phyloP scores from a whole-genome alignment of 495 filamentous ascomycete species.

The Aspergillus indologenus region DNA sequence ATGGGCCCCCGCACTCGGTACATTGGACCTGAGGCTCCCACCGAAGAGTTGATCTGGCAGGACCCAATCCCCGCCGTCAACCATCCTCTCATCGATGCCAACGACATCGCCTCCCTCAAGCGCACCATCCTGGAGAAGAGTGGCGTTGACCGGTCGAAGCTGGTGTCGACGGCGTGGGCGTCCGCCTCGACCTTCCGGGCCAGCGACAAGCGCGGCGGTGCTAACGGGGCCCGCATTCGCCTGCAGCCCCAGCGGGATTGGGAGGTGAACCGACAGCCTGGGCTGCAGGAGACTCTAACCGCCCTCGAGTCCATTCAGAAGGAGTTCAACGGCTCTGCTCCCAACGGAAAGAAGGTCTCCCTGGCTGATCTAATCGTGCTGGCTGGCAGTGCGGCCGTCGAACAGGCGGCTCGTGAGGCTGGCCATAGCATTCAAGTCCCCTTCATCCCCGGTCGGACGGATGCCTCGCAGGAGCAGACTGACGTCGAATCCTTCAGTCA shows the following conservation, averaged over 20 bases:
- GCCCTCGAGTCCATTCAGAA: conserved; percentile 60
- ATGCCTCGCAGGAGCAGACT: conserved; percentile 62
- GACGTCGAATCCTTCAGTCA: conserved; percentile 58
- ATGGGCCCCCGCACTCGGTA: conserved; percentile 65
- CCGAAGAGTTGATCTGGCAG: conserved; percentile 62
- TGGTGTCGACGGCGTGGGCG: conserved; percentile 64
- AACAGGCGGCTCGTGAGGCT: conserved; percentile 36
- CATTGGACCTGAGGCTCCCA: conserved; percentile 65
- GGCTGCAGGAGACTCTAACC: conserved; percentile 53
- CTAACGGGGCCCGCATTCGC: conserved; percentile 70
- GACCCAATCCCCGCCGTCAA: conserved; percentile 57
- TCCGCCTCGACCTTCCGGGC: conserved; percentile 71
- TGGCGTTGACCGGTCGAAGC: conserved; percentile 51
- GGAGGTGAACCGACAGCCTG: conserved; percentile 63
- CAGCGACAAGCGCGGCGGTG: conserved; percentile 72
- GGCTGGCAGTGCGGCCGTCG: conserved; percentile 46
- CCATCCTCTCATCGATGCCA: conserved; percentile 53
- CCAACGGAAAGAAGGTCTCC: conserved; percentile 62
- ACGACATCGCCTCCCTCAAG: conserved; percentile 61
- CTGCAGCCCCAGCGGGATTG: conserved; percentile 66
- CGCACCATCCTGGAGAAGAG: conserved; percentile 55
- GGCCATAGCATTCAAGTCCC: conserved; percentile 34
- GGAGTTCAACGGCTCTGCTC: conserved; percentile 52
- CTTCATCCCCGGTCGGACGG: conserved; percentile 46
- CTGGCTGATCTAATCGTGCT: conserved; percentile 71